Conservation (phyloP, 202 grass and related monocot species). For the Carex arenaria region DNA sequence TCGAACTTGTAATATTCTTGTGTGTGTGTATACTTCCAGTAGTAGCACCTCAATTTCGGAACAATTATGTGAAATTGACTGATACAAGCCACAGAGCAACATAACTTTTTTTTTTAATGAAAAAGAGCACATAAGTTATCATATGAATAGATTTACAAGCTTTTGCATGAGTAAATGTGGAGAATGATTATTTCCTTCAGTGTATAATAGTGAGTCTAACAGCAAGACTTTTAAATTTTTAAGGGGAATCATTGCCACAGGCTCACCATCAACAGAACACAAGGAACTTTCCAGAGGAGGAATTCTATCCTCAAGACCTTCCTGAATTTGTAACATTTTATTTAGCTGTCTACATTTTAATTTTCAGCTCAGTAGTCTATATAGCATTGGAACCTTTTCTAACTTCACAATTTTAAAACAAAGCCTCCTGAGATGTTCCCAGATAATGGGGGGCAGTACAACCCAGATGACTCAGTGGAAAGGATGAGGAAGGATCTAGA, state of each 20-base stretch:
- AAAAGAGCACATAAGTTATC: not conserved
- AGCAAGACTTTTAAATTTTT: conserved; percentile 20
- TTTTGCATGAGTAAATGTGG: conserved; percentile 5
- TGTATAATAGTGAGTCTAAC: conserved; percentile 13
- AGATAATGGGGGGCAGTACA: conserved; percentile 27
- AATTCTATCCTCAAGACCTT: conserved; percentile 41
- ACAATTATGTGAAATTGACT: not conserved
- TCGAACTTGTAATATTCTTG: not conserved
- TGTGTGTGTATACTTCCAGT: not conserved
- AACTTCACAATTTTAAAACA: conserved; percentile 24
- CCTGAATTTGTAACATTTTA: conserved; percentile 28
- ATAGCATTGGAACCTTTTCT: not conserved
- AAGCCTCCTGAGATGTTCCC: conserved; percentile 51
- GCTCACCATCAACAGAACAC: conserved; percentile 37
- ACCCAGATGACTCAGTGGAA: conserved; percentile 8
- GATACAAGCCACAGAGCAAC: not conserved
- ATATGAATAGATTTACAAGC: not conserved
- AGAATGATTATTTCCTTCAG: not conserved
- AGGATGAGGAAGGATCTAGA: conserved; percentile 29
- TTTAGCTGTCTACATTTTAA: not conserved
- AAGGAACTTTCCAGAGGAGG: conserved; percentile 20
- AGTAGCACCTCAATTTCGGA: not conserved
- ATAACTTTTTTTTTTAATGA: no score
- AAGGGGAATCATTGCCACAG: conserved; percentile 30
- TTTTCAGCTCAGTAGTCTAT: not conserved